Percentiles rank a stretch among this genome's conserved stretches.
Evolutionary conservation across 192 early-diverging fungal species (phyloP).

Genomic region (Gaertneriomyces sp.): DNA sequence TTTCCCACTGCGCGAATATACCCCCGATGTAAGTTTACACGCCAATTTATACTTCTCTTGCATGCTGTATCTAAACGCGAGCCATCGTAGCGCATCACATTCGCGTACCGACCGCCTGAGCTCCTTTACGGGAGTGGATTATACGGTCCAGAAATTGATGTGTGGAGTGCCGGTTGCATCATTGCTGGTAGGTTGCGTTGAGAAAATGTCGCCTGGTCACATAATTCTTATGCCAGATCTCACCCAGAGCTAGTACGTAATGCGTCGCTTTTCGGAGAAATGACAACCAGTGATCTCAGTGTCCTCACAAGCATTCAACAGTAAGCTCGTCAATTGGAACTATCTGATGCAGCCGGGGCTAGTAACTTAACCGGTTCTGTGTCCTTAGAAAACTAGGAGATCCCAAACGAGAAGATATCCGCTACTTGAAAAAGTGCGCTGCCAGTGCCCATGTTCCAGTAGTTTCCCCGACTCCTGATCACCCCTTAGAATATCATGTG

Average conservation of each 20-base stretch:
- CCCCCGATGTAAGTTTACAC: slow-evolving; percentile 1
- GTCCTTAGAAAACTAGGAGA: slow-evolving; percentile 16
- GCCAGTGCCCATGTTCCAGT: no score
- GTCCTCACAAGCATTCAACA: slow-evolving; percentile 14
- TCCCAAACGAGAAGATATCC: slow-evolving; percentile 11
- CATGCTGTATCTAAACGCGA: neutral
- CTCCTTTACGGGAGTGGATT: slow-evolving; percentile 10
- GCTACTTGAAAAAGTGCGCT: neutral
- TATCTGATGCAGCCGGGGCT: neutral
- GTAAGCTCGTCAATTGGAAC: neutral
- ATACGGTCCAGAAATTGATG: slow-evolving; percentile 16
- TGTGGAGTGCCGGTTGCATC: slow-evolving; percentile 32
- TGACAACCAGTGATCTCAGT: neutral
- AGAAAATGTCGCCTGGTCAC: neutral
- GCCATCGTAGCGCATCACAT: neutral
- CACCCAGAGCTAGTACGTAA: slow-evolving; percentile 17
- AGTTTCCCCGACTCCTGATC: no score
- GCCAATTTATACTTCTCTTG: neutral
- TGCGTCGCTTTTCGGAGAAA: slow-evolving; percentile 7
- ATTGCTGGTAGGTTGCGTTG: slow-evolving; percentile 16
- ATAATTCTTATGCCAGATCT: neutral
- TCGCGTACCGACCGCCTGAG: slow-evolving; percentile 23
- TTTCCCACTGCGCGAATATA: slow-evolving; percentile 16
- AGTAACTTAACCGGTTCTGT: neutral
- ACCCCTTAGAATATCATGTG: no score